Base-by-base conservation (phyloP, 1,284 basidiomycete species). In the Heterobasidion annosum region DNA sequence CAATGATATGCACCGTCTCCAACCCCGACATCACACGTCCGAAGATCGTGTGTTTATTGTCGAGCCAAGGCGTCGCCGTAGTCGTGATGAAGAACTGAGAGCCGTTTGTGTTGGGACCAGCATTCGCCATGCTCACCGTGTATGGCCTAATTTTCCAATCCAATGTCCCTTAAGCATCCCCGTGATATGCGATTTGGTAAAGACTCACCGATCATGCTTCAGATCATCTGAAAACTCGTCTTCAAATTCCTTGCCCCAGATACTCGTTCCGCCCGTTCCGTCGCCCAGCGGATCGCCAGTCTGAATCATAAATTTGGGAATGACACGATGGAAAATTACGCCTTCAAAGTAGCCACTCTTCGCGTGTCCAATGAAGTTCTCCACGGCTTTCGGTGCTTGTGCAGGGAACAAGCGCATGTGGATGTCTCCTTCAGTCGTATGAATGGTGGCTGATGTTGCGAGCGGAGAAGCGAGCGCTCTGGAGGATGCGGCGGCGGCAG, bases 71-170 rank as follows among this genome's bases (percentile, higher is more conserved):
- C 5, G 92, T 93, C 10, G 95, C 89, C 1, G 88, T 94, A 2
- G 94, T 98, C 2, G 97, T 99, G 67, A 99, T 95, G 73, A 99
- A 99, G 77, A 99, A 99, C 68, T 99, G 96, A 3, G 88, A 91
- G 2, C 88, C 97, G 67, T 99, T 99, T 43, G 97, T 99, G 53
- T 77, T 77, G 1, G 93, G 87, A 1, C 97, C 96, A 2, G 93
- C 91, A 62, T 99, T 99, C n/a, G 97, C 97, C 94, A 98, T 98
- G 65, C 92, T 94, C 50, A 99, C 77, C n/a, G 91, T 97, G 67
- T 98, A 98, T 0, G 96, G 95, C 56, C 89, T 91, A 56, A 16
- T 56, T 25, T 57, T 15, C 35, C 48, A 40, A 48, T 32, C 19
- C 34, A 19, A 53, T 4, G 47, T 25, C 32, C 47, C 15, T 25